phyloP scores from a whole-genome alignment of 2,329 filamentous ascomycete species.

The Aspergillus tanneri region DNA sequence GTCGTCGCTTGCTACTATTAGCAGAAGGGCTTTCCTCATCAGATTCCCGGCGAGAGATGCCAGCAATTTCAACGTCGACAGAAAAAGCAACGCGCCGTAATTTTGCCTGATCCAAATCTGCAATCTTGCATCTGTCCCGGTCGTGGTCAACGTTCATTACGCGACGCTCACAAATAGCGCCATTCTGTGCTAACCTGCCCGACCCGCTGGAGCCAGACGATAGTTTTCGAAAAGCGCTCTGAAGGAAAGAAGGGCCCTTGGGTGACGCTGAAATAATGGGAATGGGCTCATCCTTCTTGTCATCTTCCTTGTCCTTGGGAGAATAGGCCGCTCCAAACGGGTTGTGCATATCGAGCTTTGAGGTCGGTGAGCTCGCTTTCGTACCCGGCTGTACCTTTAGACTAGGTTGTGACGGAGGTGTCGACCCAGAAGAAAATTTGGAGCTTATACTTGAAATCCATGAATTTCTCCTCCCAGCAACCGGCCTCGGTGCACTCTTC shows the following conservation, averaged over 20 bases:
- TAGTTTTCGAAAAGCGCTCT: slow-evolving; percentile 75
- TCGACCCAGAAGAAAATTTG: slow-evolving; percentile 70
- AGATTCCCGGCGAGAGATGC: slow-evolving; percentile 75
- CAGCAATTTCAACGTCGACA: slow-evolving; percentile 95
- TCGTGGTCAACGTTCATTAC: slow-evolving; percentile 82
- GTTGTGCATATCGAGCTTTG: slow-evolving; percentile 41
- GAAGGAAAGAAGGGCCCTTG: slow-evolving; percentile 71
- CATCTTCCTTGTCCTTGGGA: slow-evolving; percentile 46
- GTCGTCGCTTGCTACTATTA: slow-evolving; percentile 28
- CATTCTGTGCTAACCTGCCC: slow-evolving; percentile 55
- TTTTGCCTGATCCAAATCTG: slow-evolving; percentile 76
- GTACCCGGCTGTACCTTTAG: slow-evolving; percentile 32
- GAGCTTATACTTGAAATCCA: slow-evolving; percentile 94
- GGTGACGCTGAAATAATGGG: slow-evolving; percentile 64
- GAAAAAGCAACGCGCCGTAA: slow-evolving; percentile 88
- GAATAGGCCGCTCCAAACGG: slow-evolving; percentile 47
- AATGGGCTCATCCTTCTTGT: slow-evolving; percentile 34
- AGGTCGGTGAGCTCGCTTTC: slow-evolving; percentile 33
- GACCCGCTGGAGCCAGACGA: slow-evolving; percentile 61
- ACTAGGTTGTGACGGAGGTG: slow-evolving; percentile 40
- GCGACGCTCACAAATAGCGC: slow-evolving; percentile 74
- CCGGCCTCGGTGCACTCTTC: slow-evolving; percentile 31
- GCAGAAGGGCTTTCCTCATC: slow-evolving; percentile 46
- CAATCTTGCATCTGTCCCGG: slow-evolving; percentile 74
- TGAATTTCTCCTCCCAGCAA: slow-evolving; percentile 64